Evolutionary conservation across 495 filamentous ascomycete species (phyloP).

Genomic region (Talaromyces nanjingensis): DNA sequence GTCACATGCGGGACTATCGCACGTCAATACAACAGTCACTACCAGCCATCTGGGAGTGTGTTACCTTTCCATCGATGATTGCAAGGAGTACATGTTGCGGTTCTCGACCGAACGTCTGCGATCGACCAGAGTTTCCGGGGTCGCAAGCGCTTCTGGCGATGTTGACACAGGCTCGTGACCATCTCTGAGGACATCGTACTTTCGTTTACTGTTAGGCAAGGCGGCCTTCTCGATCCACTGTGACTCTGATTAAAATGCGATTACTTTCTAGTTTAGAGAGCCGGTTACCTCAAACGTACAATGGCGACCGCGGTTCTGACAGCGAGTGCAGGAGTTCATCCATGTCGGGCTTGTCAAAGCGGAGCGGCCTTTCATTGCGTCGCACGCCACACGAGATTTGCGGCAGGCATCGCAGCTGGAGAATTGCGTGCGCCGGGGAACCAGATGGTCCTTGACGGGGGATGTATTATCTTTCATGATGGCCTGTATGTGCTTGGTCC

Average conservation of each 20-base stretch:
- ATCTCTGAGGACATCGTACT: neutral
- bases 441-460: constrained; percentile 9
- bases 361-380: constrained; percentile 13
- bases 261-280: neutral
- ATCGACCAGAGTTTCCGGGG: neutral
- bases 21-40: constrained; percentile 7
- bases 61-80: neutral
- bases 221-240: constrained; percentile 9
- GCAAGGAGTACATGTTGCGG: neutral
- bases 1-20: constrained; percentile 1
- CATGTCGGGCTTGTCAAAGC: constrained; percentile 9
- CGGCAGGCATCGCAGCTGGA: constrained; percentile 17
- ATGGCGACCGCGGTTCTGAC: constrained; percentile 12
- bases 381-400: constrained; percentile 16
- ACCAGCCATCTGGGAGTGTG: neutral
- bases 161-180: neutral
- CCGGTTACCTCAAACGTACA: constrained; percentile 15
- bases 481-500: neutral
- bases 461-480: neutral
- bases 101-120: neutral
- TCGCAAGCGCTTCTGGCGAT: neutral
- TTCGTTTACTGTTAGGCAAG: constrained; percentile 10
- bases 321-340: constrained; percentile 13
- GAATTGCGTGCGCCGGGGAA: constrained; percentile 15
- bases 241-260: neutral